Conservation (phyloP, 257 asterid species). For the Salvia miltiorrhiza region DNA sequence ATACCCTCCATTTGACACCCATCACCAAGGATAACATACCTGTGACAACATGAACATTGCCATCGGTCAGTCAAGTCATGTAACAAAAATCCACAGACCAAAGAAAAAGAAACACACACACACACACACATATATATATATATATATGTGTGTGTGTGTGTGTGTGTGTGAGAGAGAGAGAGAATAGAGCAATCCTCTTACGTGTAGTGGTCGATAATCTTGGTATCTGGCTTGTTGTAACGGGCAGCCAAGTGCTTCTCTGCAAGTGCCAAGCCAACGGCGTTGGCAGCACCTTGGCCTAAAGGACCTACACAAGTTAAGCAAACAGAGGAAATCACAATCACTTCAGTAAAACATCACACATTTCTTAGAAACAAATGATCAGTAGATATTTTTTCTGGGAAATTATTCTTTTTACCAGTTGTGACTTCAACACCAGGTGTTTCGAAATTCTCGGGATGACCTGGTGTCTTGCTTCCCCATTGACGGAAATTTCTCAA, state of each 20-base stretch:
- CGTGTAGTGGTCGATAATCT: constrained; percentile 84
- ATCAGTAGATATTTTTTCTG: constrained; percentile 24
- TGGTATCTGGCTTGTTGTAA: constrained; percentile 61
- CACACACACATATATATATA: too few species aligned
- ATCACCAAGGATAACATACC: constrained; percentile 66
- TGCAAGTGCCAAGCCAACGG: constrained; percentile 81
- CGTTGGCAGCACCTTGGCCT: constrained; percentile 87
- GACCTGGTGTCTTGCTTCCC: constrained; percentile 90
- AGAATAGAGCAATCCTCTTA: constrained; percentile 23
- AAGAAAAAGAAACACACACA: too few species aligned
- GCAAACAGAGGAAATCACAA: constrained; percentile 13
- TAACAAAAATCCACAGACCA: not conserved
- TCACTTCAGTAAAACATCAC: too few species aligned
- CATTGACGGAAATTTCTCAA: constrained; percentile 78
- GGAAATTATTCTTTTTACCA: constrained; percentile 38
- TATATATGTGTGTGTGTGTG: too few species aligned
- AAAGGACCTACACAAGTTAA: constrained; percentile 60
- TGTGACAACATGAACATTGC: constrained; percentile 17
- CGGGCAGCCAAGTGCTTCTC: constrained; percentile 85
- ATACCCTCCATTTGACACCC: constrained; percentile 99
- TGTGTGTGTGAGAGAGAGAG: too few species aligned
- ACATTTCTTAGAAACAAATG: constrained; percentile 17
- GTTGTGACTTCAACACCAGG: constrained; percentile 93
- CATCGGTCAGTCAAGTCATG: constrained; percentile 14
- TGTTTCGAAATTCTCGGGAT: constrained; percentile 88